Conservation (phyloP, 768 basidiomycete species). For the Hypholoma sublateritium region DNA sequence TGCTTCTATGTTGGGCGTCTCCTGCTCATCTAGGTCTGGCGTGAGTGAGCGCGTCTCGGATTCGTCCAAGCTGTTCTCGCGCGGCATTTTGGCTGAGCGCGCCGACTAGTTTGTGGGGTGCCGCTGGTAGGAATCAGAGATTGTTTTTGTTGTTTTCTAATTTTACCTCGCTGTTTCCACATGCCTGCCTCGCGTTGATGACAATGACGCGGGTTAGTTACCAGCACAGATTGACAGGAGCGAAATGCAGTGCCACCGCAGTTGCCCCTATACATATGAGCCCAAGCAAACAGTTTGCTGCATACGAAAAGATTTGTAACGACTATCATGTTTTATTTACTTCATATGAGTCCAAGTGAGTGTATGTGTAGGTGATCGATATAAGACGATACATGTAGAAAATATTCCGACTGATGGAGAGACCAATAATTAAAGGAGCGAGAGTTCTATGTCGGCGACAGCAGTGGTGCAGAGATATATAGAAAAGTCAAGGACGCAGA, state of each 20-base stretch:
- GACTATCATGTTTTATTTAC: constrained; percentile 4
- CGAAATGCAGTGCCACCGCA: too few relatives aligned
- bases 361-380: constrained; percentile 16
- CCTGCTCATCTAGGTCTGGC: constrained; percentile 56
- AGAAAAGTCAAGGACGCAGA: background rate
- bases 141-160: background rate
- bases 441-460: constrained; percentile 18
- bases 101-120: background rate
- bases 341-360: constrained; percentile 14
- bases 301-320: background rate
- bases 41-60: constrained; percentile 68
- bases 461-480: constrained; percentile 14
- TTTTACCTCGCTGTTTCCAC: background rate
- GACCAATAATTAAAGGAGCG: constrained; percentile 16
- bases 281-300: too few relatives aligned
- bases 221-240: too few relatives aligned
- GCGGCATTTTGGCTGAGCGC: constrained; percentile 42
- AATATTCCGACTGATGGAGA: constrained; percentile 11
- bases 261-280: too few relatives aligned
- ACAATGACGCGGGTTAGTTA: too few relatives aligned
- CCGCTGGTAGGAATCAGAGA: background rate
- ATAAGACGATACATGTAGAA: constrained; percentile 20
- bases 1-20: constrained; percentile 9
- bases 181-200: too few relatives aligned
- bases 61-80: constrained; percentile 68